Base-by-base conservation (phyloP, 2,329 filamentous ascomycete species). In the Pseudogymnoascus sp. region DNA sequence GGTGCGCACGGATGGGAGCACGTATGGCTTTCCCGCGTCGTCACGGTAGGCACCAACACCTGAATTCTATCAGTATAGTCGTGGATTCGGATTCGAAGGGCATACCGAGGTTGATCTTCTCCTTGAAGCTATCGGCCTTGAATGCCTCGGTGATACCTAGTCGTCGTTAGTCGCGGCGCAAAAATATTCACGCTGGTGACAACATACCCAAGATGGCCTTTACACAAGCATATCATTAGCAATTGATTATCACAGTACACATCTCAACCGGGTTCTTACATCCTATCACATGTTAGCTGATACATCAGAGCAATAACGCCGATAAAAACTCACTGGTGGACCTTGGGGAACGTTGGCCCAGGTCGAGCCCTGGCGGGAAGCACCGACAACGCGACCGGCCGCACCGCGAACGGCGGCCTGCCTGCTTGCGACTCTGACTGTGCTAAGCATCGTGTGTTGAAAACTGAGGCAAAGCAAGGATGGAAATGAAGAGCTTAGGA, bases 41-140 rank as follows among this genome's bases (percentile, higher is more conserved):
- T 97, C 94, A 74, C 94, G 92, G 86, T 99, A 99, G 73, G 94
- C 94, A 73, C 94, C 94, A 69, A 97, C 94, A 80, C 92, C 88
- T 90, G 69, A 33, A 63, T 45, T 61, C 63, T 60, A 67, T 69
- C 60, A 65, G 66, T 33, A 60, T 58, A 40, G 37, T 48, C 1
- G 36, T 25, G 61, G 35, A n/a, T 12, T 48, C 27, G n/a, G 40
- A 4, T 13, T 40, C 37, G 12, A 42, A 25, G 15, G 10, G 67
- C 82, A 72, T 79, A 89, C 89, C 94, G 65, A 99, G 82, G 82
- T 97, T 97, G 83, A 99, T 97, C 87, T 97, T 99, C 81, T 96
- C 86, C 66, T 86, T 80, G 78, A 95, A 93, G 72, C 82, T 84
- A 76, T 99, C 94, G 77, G 92, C 92, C 84, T 97, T 99, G 89